A percentile compares a stretch with the other conserved stretches of the same genome.
Evolutionary conservation across 1,139 yeast species (phyloP).

Genomic region (Pichia sp.): DNA sequence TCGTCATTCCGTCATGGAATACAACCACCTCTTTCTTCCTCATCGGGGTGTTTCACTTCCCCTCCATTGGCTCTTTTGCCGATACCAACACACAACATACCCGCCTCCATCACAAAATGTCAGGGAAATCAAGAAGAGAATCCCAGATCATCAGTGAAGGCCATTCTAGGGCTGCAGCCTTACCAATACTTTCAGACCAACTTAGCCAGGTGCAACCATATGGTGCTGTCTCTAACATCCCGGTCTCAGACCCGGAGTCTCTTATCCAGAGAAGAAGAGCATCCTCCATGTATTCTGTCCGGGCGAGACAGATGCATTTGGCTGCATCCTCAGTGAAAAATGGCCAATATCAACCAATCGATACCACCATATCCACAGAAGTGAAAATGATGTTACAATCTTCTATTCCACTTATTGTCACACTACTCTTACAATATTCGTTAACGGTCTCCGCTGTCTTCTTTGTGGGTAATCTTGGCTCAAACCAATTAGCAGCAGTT

Average conservation of each 20-base stretch:
- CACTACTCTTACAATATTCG: slow-evolving; percentile 80
- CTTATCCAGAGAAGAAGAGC: slow-evolving; percentile 28
- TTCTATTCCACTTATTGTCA: slow-evolving; percentile 64
- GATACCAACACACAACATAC: too few relatives aligned
- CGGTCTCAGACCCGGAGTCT: slow-evolving; percentile 19
- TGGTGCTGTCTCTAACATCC: slow-evolving; percentile 18
- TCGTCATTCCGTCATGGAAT: too few relatives aligned
- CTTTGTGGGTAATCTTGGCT: slow-evolving; percentile 83
- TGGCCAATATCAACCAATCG: slow-evolving; percentile 40
- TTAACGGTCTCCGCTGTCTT: slow-evolving; percentile 82
- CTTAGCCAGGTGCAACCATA: slow-evolving; percentile 12
- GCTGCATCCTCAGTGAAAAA: slow-evolving; percentile 22
- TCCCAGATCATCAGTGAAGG: not conserved
- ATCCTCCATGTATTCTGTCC: slow-evolving; percentile 24
- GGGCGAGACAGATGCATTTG: slow-evolving; percentile 15
- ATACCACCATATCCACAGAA: slow-evolving; percentile 45
- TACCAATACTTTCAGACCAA: slow-evolving; percentile 1
- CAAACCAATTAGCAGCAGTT: slow-evolving; percentile 70
- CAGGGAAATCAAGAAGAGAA: slow-evolving; percentile 3
- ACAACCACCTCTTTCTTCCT: too few relatives aligned
- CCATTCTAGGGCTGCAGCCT: slow-evolving; percentile 1
- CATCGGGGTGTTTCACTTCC: too few relatives aligned
- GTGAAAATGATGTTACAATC: slow-evolving; percentile 41
- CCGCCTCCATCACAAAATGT: not conserved
- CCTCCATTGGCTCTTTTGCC: too few relatives aligned